Conservation (phyloP, 2,329 filamentous ascomycete genomes). For the Fonsecaea nubica region DNA sequence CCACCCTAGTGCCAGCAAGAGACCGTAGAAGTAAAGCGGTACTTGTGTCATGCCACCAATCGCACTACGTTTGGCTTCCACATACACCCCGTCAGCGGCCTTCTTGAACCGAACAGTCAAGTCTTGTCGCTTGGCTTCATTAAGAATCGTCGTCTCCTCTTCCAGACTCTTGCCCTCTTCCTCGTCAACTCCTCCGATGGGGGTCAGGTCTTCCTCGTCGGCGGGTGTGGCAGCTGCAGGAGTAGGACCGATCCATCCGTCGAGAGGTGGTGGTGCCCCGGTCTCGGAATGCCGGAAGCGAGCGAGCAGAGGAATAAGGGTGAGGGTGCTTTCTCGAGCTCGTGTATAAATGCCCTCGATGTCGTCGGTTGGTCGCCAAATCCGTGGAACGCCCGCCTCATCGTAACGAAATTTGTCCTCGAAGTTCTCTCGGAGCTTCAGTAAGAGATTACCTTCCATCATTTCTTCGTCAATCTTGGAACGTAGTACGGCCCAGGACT, state of each 20-base stretch:
- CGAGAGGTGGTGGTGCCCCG: slow-evolving; percentile 75
- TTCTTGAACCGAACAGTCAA: slow-evolving; percentile 96
- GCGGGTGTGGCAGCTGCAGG: slow-evolving; percentile 76
- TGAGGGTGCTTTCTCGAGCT: slow-evolving; percentile 89
- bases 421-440: slow-evolving; percentile 97
- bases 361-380: slow-evolving; percentile 96
- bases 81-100: slow-evolving; percentile 95
- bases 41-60: slow-evolving; percentile 95
- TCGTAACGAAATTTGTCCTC: slow-evolving; percentile 99
- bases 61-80: slow-evolving; percentile 95
- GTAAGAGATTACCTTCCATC: slow-evolving; percentile 93
- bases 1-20: slow-evolving; percentile 93
- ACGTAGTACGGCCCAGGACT: slow-evolving; percentile 90
- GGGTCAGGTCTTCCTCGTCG: slow-evolving; percentile 86
- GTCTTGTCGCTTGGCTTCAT: slow-evolving; percentile 87
- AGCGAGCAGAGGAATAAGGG: slow-evolving; percentile 85
- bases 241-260: slow-evolving; percentile 79
- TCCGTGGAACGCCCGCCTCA: slow-evolving; percentile 88
- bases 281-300: slow-evolving; percentile 80
- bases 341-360: slow-evolving; percentile 95
- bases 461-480: slow-evolving; percentile 96
- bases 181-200: slow-evolving; percentile 92
- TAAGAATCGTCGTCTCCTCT: slow-evolving; percentile 94
- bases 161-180: slow-evolving; percentile 93
- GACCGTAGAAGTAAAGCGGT: slow-evolving; percentile 89